A percentile compares a stretch with the other conserved stretches of the same genome.
Evolutionary conservation across 495 filamentous ascomycete species (phyloP).

Genomic region (Apiosordaria backusii): DNA sequence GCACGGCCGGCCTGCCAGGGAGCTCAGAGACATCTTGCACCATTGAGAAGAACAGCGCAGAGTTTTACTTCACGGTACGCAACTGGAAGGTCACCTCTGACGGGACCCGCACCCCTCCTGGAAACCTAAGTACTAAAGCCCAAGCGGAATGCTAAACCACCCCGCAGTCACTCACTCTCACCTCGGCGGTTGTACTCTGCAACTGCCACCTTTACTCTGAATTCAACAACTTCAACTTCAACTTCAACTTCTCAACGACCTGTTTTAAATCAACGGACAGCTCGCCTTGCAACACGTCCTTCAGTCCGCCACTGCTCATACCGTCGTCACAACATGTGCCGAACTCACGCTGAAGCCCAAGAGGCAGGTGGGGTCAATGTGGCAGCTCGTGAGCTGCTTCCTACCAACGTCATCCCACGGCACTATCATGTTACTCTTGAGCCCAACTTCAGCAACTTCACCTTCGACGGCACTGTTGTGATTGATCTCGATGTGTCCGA

Average conservation of each 20-base stretch:
- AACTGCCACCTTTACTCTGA: neutral
- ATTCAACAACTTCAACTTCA: conserved; percentile 14
- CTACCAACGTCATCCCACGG: conserved; percentile 58
- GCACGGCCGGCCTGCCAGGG: conserved; percentile 25
- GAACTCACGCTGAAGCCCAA: conserved; percentile 42
- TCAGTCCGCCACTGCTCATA: conserved; percentile 49
- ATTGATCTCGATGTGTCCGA: conserved; percentile 81
- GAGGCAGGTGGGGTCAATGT: conserved; percentile 44
- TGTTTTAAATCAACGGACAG: conserved; percentile 3
- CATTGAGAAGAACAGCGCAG: conserved; percentile 17
- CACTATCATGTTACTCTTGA: conserved; percentile 74
- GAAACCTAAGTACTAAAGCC: neutral
- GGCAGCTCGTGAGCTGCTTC: conserved; percentile 56
- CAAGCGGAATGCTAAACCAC: conserved; percentile 16
- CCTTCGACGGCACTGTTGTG: conserved; percentile 63
- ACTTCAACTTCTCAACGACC: conserved; percentile 13
- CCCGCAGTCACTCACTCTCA: conserved; percentile 27
- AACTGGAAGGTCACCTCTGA: neutral
- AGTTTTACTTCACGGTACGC: conserved; percentile 27
- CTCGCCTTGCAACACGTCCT: conserved; percentile 8
- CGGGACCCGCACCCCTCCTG: conserved; percentile 5
- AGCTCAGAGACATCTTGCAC: conserved; percentile 21
- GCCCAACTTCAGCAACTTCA: conserved; percentile 67
- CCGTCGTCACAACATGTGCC: conserved; percentile 56
- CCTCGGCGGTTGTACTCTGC: conserved; percentile 21